These are phyloP conservation scores for Phialophora verrucosa DNA, from an alignment of 2,329 filamentous ascomycete genomes.

Conservation along the genomic window DNA sequence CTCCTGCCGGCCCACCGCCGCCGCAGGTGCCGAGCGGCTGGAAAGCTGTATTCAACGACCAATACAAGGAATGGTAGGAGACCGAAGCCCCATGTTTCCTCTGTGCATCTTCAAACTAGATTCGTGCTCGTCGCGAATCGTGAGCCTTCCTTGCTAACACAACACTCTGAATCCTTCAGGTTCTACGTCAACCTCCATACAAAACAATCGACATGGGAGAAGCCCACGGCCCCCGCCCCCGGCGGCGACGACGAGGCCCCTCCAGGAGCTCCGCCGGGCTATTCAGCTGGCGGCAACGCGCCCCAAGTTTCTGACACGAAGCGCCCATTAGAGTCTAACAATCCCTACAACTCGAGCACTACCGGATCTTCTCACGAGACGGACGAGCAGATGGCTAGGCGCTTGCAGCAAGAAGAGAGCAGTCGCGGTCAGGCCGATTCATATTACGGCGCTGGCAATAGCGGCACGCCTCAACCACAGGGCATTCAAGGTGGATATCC, in stretches of 20 bases:
- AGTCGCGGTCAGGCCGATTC: slow-evolving; percentile 56
- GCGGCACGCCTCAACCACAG: slow-evolving; percentile 27
- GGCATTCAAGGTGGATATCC: slow-evolving; percentile 37
- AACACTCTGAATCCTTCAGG: slow-evolving; percentile 54
- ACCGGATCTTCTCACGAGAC: slow-evolving; percentile 47
- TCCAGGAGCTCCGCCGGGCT: slow-evolving; percentile 70
- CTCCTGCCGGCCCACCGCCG: slow-evolving; percentile 60
- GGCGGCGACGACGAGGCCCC: slow-evolving; percentile 55
- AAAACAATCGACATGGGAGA: slow-evolving; percentile 89
- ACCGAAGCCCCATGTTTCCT: background rate
- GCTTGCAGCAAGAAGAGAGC: slow-evolving; percentile 84
- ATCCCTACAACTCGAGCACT: slow-evolving; percentile 67
- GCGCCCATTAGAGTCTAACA: slow-evolving; percentile 65
- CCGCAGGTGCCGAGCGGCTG: slow-evolving; percentile 76
- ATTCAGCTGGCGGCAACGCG: slow-evolving; percentile 59
- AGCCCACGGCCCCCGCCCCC: slow-evolving; percentile 72
- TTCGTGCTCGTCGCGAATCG: background rate
- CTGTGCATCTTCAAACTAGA: background rate
- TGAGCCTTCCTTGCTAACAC: slow-evolving; percentile 5
- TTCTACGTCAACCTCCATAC: slow-evolving; percentile 92
- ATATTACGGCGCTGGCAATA: slow-evolving; percentile 51
- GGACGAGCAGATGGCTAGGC: slow-evolving; percentile 75
- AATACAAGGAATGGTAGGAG: slow-evolving; percentile 82
- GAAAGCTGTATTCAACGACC: slow-evolving; percentile 70
- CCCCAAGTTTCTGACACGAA: slow-evolving; percentile 52